phyloP scores from a whole-genome alignment of 2,329 filamentous ascomycete species.

The Ophiosphaerella narmari region DNA sequence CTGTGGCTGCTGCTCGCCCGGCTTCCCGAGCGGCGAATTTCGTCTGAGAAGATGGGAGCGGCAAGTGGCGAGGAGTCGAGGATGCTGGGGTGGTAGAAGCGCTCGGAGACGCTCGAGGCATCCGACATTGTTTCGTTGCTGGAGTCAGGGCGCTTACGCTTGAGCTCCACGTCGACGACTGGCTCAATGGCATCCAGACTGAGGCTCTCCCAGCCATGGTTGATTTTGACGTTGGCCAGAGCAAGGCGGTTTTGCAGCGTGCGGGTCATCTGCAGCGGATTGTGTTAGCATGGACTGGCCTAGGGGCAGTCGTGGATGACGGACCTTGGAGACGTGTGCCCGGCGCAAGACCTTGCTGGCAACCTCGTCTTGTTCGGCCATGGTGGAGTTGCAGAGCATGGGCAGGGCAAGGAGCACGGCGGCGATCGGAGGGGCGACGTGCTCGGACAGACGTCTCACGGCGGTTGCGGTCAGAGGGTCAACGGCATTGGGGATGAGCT shows the following conservation, averaged over 20 bases:
- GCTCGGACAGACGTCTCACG: constrained; percentile 33
- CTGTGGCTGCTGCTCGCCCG: constrained; percentile 59
- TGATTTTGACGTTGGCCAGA: constrained; percentile 95
- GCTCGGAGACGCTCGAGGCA: constrained; percentile 80
- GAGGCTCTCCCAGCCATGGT: constrained; percentile 92
- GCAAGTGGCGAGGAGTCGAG: constrained; percentile 87
- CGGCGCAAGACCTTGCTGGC: constrained; percentile 50
- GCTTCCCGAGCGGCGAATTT: constrained; percentile 65
- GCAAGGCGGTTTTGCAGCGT: constrained; percentile 92
- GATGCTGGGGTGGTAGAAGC: constrained; percentile 68
- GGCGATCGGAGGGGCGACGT: constrained; percentile 22
- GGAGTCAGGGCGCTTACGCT: constrained; percentile 68
- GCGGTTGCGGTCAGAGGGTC: constrained; percentile 26
- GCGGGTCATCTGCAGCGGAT: constrained; percentile 75
- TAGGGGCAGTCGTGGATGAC: constrained; percentile 17
- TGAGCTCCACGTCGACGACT: constrained; percentile 77
- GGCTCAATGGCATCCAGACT: constrained; percentile 86
- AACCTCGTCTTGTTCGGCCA: constrained; percentile 47
- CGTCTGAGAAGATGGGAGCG: constrained; percentile 82
- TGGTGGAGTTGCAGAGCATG: constrained; percentile 22
- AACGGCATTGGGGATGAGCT: constrained; percentile 34
- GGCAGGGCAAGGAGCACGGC: constrained; percentile 12
- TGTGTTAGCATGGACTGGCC: constrained; percentile 30
- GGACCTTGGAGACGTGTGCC: constrained; percentile 51
- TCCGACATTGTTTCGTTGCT: constrained; percentile 80